Evolutionary conservation across 1,139 yeast genomes (phyloP).

Genomic region (Debaryomyces sp.): DNA sequence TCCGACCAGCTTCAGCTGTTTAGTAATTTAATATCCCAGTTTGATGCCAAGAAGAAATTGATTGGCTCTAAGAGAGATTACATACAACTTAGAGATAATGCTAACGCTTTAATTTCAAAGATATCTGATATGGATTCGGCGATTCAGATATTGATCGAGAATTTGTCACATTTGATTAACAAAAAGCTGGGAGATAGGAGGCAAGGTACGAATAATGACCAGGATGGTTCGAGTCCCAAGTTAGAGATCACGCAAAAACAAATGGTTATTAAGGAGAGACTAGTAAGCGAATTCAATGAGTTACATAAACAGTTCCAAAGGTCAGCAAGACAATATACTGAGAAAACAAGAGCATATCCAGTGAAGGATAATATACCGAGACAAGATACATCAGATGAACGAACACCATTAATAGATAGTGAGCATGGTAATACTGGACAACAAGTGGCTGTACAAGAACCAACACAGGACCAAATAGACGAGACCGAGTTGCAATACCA

Average conservation of each 20-base stretch:
- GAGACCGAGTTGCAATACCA: constrained; percentile 79
- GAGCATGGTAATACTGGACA: constrained; percentile 21
- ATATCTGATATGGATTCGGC: constrained; percentile 36
- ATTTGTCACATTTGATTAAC: constrained; percentile 36
- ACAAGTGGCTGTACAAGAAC: constrained; percentile 38
- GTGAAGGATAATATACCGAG: constrained; percentile 10
- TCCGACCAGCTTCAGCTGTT: constrained; percentile 51
- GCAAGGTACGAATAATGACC: constrained; percentile 2
- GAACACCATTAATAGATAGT: constrained; percentile 29
- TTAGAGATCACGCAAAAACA: constrained; percentile 37
- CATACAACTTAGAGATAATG: constrained; percentile 36
- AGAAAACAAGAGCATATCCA: constrained; percentile 32
- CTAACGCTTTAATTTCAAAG: constrained; percentile 35
- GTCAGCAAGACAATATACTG: constrained; percentile 31
- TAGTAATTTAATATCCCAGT: constrained; percentile 50
- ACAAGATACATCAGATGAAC: constrained; percentile 18
- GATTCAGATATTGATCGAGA: constrained; percentile 33
- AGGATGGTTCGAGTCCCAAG: constrained; percentile 13
- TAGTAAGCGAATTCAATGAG: constrained; percentile 40
- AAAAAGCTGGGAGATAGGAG: constrained; percentile 24
- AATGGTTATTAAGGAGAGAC: constrained; percentile 42
- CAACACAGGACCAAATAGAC: constrained; percentile 42
- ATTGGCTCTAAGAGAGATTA: constrained; percentile 62
- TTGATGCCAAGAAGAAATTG: constrained; percentile 51
- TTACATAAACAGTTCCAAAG: constrained; percentile 39